Evolutionary conservation across 495 filamentous ascomycete genomes (phyloP), one percentile per base, ranked within the genome.

Genomic region (Aspergillus steynii): DNA sequence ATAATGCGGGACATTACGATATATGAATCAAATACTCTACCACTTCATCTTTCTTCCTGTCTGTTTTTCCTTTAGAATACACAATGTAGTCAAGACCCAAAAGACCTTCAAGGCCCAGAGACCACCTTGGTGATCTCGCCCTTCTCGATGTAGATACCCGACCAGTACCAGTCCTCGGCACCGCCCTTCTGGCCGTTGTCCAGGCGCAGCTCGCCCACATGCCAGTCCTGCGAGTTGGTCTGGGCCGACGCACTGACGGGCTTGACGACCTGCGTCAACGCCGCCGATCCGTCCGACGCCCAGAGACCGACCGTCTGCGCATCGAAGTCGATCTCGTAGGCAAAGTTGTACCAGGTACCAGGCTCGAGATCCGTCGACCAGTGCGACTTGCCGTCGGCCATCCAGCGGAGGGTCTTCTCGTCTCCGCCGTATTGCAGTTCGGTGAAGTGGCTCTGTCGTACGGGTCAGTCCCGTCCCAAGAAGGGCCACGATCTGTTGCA

Each of bases 141-240:
- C 46, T 74, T 81, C 79, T 92, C 88, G 58, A 91, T 79, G 60
- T 86, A 91, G 25, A 90, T 83, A 26, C 89, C 89, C 26, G 83
- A 86, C 74, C 88, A 91, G 68, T 83, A 90, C 80, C 85, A 90
- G 68, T 91, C 88, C 79, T 91, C 83, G 4, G 72, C 68, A 1
- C 66, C 70, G 6, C 84, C 82, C 50, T 78, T 78, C 15, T 83
- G 82, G 12, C 76, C 78, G 58, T 85, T 80, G 20, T 87, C 84
- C 50, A 91, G 79, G 62, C 89, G 81, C 45, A 91, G 76, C 55
- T 90, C 80, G 50, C 89, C 89, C 9, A 92, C 71, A 72, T 92
- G 88, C 88, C 87, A 92, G 69, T 91, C 88, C 2, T 76, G 80
- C 56, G 86, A 88, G 69, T 90, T 90, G 14, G 85, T 89, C 10